phyloP scores from a whole-genome alignment of 1,284 basidiomycete species.

The Apiotrichum siamense region DNA sequence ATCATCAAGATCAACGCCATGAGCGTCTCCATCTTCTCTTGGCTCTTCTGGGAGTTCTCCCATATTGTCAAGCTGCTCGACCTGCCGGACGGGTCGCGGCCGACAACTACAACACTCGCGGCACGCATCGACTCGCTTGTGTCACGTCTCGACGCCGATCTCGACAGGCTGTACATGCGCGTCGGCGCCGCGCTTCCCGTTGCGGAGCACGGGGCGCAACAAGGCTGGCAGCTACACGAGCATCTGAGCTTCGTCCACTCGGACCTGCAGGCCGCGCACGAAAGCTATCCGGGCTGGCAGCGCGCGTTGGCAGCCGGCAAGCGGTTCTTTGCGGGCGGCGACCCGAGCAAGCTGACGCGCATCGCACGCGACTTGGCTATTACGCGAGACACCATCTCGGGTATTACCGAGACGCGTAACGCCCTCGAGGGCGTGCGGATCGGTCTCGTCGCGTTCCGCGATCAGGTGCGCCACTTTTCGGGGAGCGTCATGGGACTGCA shows the following conservation, averaged over 20 bases:
- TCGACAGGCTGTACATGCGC: constrained; percentile 25
- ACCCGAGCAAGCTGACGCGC: constrained; percentile 27
- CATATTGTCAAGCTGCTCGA: constrained; percentile 32
- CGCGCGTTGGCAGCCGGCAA: constrained; percentile 23
- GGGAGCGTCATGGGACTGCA: constrained; percentile 42
- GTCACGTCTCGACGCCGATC: constrained; percentile 23
- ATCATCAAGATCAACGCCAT: constrained; percentile 35
- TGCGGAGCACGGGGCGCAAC: constrained; percentile 1
- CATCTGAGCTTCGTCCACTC: constrained; percentile 8
- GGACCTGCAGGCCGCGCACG: constrained; percentile 18
- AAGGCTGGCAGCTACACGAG: constrained; percentile 8
- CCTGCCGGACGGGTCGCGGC: constrained; percentile 2
- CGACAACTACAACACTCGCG: constrained; percentile 8
- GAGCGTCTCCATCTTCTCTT: constrained; percentile 38
- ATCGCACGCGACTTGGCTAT: constrained; percentile 31
- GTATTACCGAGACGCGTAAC: constrained; percentile 21
- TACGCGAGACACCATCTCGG: constrained; percentile 26
- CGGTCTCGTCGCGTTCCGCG: constrained; percentile 30
- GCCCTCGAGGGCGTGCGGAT: constrained; percentile 25
- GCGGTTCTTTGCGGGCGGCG: constrained; percentile 36
- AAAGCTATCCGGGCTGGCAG: constrained; percentile 34
- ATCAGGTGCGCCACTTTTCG: constrained; percentile 36
- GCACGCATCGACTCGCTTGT: constrained; percentile 33
- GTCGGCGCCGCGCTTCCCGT: constrained; percentile 8
- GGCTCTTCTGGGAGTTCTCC: constrained; percentile 42